Percentiles rank a stretch among this genome's conserved stretches.
phyloP scores from a whole-genome alignment of 257 asterid species.

The Perilla frutescens region DNA sequence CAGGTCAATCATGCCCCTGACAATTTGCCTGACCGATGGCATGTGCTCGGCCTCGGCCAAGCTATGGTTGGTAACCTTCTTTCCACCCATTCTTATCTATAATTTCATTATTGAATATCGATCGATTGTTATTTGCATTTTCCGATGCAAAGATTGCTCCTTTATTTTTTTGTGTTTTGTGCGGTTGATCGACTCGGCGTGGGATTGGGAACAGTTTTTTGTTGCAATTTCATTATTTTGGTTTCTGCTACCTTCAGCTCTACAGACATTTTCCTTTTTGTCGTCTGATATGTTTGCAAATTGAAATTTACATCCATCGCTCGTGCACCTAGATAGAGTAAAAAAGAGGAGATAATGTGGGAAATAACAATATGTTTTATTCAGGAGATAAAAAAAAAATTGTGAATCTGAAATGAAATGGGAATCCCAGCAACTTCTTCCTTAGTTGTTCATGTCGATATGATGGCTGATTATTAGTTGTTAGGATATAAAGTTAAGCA shows the following conservation, averaged over 20 bases:
- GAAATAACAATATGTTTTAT: background rate
- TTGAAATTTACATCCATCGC: background rate
- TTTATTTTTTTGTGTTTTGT: background rate
- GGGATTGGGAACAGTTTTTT: no score
- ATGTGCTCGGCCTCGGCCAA: conserved; percentile 96
- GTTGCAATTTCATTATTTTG: conserved; percentile 13
- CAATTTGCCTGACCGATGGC: conserved; percentile 72
- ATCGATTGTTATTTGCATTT: conserved; percentile 15
- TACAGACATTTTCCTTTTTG: background rate
- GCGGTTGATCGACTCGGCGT: no score
- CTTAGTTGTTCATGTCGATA: background rate
- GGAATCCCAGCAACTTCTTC: background rate
- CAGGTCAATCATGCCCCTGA: conserved; percentile 32
- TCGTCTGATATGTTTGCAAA: background rate
- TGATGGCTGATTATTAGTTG: conserved; percentile 2
- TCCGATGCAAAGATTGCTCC: background rate
- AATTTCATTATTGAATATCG: background rate
- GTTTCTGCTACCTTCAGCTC: background rate
- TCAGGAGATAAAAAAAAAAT: background rate
- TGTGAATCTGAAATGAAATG: background rate
- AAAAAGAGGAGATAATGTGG: background rate
- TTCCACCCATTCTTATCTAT: no score
- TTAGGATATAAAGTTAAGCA: conserved; percentile 7
- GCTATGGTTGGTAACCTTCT: conserved; percentile 70
- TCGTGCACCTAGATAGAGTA: background rate